Evolutionary conservation across 306 rosid genomes (phyloP).

Genomic region (Trifolium subterraneum): DNA sequence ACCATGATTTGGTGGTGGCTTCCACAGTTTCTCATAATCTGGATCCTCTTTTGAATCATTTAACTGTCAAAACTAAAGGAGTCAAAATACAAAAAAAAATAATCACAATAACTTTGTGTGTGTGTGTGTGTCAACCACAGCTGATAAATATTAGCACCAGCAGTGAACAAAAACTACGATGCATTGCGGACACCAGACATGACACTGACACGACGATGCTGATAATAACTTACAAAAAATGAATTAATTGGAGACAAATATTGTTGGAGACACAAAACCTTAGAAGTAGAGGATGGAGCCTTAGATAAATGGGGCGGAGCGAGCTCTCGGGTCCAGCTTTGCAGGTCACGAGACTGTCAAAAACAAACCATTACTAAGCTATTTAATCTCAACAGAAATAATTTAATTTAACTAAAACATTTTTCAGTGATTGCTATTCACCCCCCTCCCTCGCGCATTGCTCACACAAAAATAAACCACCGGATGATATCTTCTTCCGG

Average conservation of each 20-base stretch:
- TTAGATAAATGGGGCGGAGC: slow-evolving; percentile 69
- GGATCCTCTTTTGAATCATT: slow-evolving; percentile 49
- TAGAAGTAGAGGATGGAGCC: slow-evolving; percentile 63
- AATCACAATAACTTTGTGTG: slow-evolving; percentile 43
- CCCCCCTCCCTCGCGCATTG: too few relatives aligned
- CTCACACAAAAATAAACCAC: too few relatives aligned
- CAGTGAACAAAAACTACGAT: too few relatives aligned
- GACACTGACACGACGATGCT: too few relatives aligned
- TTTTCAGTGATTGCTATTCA: too few relatives aligned
- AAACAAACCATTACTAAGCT: slow-evolving; percentile 26
- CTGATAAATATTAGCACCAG: background rate
- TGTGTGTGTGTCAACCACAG: background rate
- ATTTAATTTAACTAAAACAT: too few relatives aligned
- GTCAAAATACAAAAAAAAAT: slow-evolving; percentile 55
- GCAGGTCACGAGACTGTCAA: slow-evolving; percentile 63
- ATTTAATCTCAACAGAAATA: slow-evolving; percentile 16
- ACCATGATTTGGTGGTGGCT: slow-evolving; percentile 68
- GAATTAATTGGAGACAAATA: too few relatives aligned
- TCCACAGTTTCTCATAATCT: slow-evolving; percentile 83
- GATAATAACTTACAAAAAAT: too few relatives aligned
- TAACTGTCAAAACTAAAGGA: slow-evolving; percentile 64
- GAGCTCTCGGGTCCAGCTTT: slow-evolving; percentile 87
- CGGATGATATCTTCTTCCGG: too few relatives aligned
- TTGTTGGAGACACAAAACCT: slow-evolving; percentile 70
- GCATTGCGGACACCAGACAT: too few relatives aligned